phyloP scores from a whole-genome alignment of 768 basidiomycete species.

The Pleurotus ostreatus region DNA sequence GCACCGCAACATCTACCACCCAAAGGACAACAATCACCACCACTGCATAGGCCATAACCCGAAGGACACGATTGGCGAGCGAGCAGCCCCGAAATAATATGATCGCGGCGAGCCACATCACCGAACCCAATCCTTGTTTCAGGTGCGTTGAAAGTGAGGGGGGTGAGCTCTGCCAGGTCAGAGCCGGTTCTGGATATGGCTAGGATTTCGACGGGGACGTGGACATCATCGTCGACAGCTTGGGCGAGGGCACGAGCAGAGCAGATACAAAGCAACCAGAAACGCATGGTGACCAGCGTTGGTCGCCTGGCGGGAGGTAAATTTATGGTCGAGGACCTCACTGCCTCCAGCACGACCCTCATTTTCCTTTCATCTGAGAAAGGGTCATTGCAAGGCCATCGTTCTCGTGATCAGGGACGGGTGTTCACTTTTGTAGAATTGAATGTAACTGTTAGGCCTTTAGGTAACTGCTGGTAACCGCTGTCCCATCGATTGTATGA shows the following conservation, averaged over 20 bases:
- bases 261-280: neutral
- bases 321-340: no score
- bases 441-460: no score
- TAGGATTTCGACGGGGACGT: neutral
- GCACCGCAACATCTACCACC: conserved; percentile 3
- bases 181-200: neutral
- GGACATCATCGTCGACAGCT: neutral
- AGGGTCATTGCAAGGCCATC: no score
- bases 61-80: conserved; percentile 4
- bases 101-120: neutral
- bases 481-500: no score
- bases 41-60: neutral
- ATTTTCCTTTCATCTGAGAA: no score
- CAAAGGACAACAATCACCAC: conserved; percentile 2
- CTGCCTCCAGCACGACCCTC: no score
- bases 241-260: neutral
- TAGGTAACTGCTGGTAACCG: no score
- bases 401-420: no score
- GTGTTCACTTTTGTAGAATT: no score
- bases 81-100: neutral
- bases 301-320: no score
- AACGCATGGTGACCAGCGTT: neutral
- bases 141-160: neutral
- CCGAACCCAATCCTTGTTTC: neutral
- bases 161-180: neutral